Base-by-base conservation (phyloP, 2,329 filamentous ascomycete species). In the Didymella arachidicola region DNA sequence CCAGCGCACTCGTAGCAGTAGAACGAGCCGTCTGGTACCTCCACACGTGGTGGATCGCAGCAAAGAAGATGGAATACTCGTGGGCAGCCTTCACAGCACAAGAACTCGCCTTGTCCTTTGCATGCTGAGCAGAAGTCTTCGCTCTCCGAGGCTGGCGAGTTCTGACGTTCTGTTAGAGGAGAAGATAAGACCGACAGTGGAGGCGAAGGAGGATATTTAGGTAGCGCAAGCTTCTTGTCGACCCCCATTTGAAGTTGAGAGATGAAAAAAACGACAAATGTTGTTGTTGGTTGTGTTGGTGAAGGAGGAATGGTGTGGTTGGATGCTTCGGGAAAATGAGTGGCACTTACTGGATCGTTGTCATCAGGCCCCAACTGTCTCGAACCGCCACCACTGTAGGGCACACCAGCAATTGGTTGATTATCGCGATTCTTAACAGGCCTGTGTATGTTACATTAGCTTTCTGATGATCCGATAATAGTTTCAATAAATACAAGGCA, bases 11-110 rank as follows among this genome's bases (percentile, higher is more conserved):
- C 72, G 69, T 91, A 89, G 79, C 94, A 98, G 76, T 85, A 95
- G 91, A 93, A 98, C 16, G 69, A 68, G 8, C 71, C 73, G 32
- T 72, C 69, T 34, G 73, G 73, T 53, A 72, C 68, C 32, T 70
- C 61, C 26, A 65, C 53, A 52, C 70, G 81, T 38, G 92, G 89
- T 61, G 94, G 93, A 76, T 96, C 90, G 66, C 95, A 87, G 76
- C 95, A 98, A 59, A 86, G 84, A 74, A 95, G 92, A 78, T 98
- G 95, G 78, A 96, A 97, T 6, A 93, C 92, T 66, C 92, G 87
- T 60, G 89, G 86, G 79, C 95, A 99, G 62, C 90, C 91, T 79
- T 98, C 95, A 78, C 95, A 99, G 79, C 93, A 97, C 65, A 98
- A 84, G 63, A 99, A 85, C 67, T 92, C 87, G 57, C 94, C 94